Evolutionary conservation across 106 monocot species (phyloP).

Genomic region (Phalaenopsis aphrodite): DNA sequence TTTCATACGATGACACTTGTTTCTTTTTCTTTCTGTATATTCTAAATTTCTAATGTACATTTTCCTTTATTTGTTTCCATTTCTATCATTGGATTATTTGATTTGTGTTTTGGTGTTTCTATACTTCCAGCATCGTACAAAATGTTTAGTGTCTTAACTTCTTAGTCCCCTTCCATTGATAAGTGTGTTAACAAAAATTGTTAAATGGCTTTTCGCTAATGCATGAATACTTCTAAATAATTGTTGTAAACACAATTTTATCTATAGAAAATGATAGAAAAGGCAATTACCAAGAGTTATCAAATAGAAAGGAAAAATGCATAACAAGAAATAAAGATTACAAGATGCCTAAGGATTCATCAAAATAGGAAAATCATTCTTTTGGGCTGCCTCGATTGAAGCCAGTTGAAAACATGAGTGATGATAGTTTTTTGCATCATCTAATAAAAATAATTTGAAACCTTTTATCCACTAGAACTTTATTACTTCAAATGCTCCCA

Average conservation of each 20-base stretch:
- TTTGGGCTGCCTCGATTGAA: too few species aligned
- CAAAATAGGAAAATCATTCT: too few species aligned
- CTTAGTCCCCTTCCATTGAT: not conserved
- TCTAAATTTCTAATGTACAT: not conserved
- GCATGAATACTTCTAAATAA: not conserved
- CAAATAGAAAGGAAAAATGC: too few species aligned
- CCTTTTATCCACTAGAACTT: too few species aligned
- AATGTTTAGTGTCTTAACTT: not conserved
- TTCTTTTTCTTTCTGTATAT: not conserved
- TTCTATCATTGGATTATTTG: not conserved
- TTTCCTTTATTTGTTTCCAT: not conserved
- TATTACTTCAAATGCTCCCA: too few species aligned
- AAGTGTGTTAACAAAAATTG: not conserved
- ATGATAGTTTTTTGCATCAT: too few species aligned
- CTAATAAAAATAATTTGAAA: too few species aligned
- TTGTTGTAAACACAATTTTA: not conserved
- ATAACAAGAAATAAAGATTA: too few species aligned
- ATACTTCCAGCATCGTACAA: not conserved
- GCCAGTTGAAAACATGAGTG: too few species aligned
- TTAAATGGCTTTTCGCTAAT: not conserved
- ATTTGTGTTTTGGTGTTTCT: not conserved
- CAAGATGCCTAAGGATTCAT: too few species aligned
- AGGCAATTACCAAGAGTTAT: too few species aligned
- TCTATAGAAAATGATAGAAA: not conserved
- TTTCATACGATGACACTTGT: not conserved